Base-by-base conservation (phyloP, 768 basidiomycete species). In the Podaxis sp. region DNA sequence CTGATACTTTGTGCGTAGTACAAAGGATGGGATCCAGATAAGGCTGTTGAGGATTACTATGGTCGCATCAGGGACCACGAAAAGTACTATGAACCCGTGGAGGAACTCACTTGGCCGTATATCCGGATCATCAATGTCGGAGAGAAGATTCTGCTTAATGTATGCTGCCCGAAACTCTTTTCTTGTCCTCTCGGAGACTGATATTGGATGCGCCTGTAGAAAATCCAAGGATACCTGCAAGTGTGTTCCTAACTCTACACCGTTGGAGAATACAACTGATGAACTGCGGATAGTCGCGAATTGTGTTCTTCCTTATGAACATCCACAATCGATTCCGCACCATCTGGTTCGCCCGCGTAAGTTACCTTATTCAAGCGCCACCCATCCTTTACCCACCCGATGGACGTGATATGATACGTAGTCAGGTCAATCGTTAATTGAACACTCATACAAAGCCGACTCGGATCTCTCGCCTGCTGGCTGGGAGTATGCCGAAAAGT, bases 231-330 rank as follows among this genome's bases (percentile, higher is more conserved):
- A 59, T 96, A 96, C 69, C 79, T 96, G 2, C 92, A 94, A 75
- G 90, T 90, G 63, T 38, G 77, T 65, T 36, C 19, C 5, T 50
- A 11, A 43, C 43, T 43, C 12, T 29, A 36, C 4, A 2, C 5
- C 1, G 9, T n/a, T n/a, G 2, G 0, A 40, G 24, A 38, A 1
- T 33, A 33, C 8, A 33, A 40, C 47, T 50, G 22, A 59, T 27
- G 24, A 37, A 25, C 24, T 1, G n/a, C n/a, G 11, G 47, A 25
- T 24, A 98, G 88, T 94, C 94, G 2, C 80, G 96, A 63, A 95
- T 98, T 63, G 93, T 98, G 25, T 99, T 98, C 82, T 98, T 97
- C 82, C 80, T 99, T 50, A 98, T 98, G 97, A 99, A 99, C 73
- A 98, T 99, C 53, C 96, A 99, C 76, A 98, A 95, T 70, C 82